These are phyloP conservation scores for Botryotinia convoluta DNA, from an alignment of 2,329 filamentous ascomycete genomes.

Conservation along the genomic window DNA sequence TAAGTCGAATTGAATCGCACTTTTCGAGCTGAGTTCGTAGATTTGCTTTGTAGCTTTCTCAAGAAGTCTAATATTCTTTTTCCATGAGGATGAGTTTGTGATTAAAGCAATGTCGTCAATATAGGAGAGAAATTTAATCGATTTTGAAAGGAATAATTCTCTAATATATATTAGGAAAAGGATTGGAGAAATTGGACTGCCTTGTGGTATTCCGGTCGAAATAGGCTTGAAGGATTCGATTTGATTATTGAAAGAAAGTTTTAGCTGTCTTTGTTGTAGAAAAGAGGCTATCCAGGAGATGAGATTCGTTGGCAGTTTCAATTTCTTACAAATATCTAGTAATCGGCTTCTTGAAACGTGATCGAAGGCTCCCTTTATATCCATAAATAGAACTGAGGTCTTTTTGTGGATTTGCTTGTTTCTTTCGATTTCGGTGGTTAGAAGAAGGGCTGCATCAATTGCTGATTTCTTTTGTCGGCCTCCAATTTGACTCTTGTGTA, in stretches of 20 bases:
- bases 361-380: constrained; percentile 17
- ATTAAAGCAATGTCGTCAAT: neutral
- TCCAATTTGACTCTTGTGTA: neutral
- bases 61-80: neutral
- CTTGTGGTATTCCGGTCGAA: neutral
- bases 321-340: constrained; percentile 6
- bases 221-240: neutral
- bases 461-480: constrained; percentile 20
- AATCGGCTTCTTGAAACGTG: constrained; percentile 14
- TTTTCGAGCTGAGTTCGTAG: neutral
- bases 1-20: neutral
- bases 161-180: neutral
- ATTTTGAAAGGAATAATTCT: neutral
- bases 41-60: neutral
- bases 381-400: constrained; percentile 13
- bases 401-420: neutral
- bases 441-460: constrained; percentile 1
- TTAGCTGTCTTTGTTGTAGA: neutral
- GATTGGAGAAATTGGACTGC: neutral
- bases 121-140: no score
- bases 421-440: neutral
- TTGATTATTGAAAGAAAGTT: neutral
- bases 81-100: neutral
- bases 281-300: neutral
- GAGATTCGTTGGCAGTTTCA: neutral